phyloP scores from a whole-genome alignment of 2,329 filamentous ascomycete genomes.

The Penicillium sp. region DNA sequence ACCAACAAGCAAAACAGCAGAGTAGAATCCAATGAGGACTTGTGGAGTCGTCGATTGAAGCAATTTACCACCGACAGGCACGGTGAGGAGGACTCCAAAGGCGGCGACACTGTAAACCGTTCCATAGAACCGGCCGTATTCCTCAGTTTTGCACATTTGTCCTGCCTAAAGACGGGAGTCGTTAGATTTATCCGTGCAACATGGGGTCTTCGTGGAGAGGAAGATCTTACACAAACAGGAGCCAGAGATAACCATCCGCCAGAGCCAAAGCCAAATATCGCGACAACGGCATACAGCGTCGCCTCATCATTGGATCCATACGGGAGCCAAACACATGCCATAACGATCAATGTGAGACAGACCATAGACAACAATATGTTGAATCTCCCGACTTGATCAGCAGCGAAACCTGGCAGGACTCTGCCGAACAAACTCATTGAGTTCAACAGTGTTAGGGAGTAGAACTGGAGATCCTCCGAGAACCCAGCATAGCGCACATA shows the following conservation, averaged over 20 bases:
- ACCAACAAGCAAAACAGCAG: conserved; percentile 41
- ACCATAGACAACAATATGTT: conserved; percentile 44
- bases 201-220: too few species aligned
- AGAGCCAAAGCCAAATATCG: conserved; percentile 50
- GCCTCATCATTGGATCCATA: conserved; percentile 41
- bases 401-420: conserved; percentile 44
- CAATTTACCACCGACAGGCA: conserved; percentile 47
- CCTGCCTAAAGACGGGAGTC: conserved; percentile 31
- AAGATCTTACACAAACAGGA: conserved; percentile 36
- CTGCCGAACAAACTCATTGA: conserved; percentile 44
- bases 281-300: conserved; percentile 46
- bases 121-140: conserved; percentile 49
- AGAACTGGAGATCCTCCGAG: conserved; percentile 41
- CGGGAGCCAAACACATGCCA: conserved; percentile 46
- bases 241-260: conserved; percentile 48
- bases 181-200: too few species aligned
- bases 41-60: conserved; percentile 46
- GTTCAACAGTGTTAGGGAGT: conserved; percentile 47
- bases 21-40: conserved; percentile 47
- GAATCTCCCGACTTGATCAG: conserved; percentile 46
- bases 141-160: conserved; percentile 46
- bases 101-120: conserved; percentile 48
- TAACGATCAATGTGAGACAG: conserved; percentile 39
- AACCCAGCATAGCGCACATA: conserved; percentile 43
- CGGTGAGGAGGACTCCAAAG: conserved; percentile 46